Conservation (phyloP, 2,329 filamentous ascomycete species). For the Arthrobotrys megalospora region DNA sequence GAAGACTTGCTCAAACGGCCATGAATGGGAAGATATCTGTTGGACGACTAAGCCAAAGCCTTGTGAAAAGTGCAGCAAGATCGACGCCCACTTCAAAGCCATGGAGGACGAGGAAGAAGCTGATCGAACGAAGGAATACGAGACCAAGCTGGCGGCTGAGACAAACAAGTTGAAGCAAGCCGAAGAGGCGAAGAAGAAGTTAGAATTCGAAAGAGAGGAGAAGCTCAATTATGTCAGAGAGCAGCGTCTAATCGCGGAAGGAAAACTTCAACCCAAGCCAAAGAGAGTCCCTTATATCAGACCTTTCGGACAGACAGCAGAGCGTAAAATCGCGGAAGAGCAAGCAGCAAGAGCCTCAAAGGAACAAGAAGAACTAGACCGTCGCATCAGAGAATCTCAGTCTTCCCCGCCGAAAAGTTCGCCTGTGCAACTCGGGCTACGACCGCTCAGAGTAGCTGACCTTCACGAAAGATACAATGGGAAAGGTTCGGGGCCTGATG, state of each 20-base stretch:
- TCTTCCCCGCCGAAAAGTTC: not conserved
- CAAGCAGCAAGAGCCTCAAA: not conserved
- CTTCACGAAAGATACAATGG: not conserved
- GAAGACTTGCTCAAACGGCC: constrained; percentile 69
- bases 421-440: not conserved
- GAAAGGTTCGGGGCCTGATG: not conserved
- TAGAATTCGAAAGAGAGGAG: constrained; percentile 76
- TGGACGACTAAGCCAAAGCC: constrained; percentile 69
- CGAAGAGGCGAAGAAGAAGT: constrained; percentile 65
- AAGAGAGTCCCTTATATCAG: constrained; percentile 7
- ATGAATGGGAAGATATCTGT: constrained; percentile 73
- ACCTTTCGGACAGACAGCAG: constrained; percentile 19
- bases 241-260: constrained; percentile 31
- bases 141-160: constrained; percentile 71
- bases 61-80: constrained; percentile 70
- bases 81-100: constrained; percentile 67
- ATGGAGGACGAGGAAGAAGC: constrained; percentile 67
- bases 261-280: constrained; percentile 21
- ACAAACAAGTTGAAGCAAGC: constrained; percentile 68
- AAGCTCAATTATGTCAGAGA: constrained; percentile 68
- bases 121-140: constrained; percentile 65
- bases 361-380: not conserved
- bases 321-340: not conserved
- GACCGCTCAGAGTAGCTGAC: not conserved
- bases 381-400: not conserved